Conservation (phyloP, 2,329 filamentous ascomycete species). For the Aspergillus ustus region DNA sequence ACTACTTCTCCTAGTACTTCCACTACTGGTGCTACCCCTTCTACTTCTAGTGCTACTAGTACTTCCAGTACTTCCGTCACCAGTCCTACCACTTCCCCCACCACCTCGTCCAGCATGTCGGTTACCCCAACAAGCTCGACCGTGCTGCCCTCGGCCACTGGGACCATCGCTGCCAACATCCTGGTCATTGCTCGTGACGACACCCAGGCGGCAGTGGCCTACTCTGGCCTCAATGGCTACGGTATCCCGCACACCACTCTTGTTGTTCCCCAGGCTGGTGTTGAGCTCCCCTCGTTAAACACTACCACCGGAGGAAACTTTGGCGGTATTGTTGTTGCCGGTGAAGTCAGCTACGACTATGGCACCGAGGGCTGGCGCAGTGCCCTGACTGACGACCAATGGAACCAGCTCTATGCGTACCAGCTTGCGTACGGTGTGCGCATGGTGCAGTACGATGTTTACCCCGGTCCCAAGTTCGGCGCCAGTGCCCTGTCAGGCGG, state of each 20-base stretch:
- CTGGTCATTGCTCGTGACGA: slow-evolving; percentile 61
- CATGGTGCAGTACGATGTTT: slow-evolving; percentile 65
- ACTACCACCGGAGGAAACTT: slow-evolving; percentile 58
- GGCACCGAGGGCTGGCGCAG: slow-evolving; percentile 51
- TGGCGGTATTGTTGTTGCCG: slow-evolving; percentile 61
- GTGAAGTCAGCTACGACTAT: slow-evolving; percentile 61
- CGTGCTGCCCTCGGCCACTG: slow-evolving; percentile 22
- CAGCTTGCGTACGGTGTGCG: slow-evolving; percentile 62
- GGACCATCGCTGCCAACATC: slow-evolving; percentile 50
- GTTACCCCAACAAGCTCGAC: slow-evolving; percentile 25
- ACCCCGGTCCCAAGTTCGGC: slow-evolving; percentile 58
- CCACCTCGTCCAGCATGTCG: slow-evolving; percentile 26
- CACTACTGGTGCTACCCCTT: not conserved
- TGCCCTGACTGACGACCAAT: slow-evolving; percentile 61
- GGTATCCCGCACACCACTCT: slow-evolving; percentile 63
- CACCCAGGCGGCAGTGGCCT: slow-evolving; percentile 53
- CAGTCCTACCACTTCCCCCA: slow-evolving; percentile 10
- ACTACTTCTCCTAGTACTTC: slow-evolving; percentile 2
- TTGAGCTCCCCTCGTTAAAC: slow-evolving; percentile 58
- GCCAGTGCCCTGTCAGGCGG: slow-evolving; percentile 44
- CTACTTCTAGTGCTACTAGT: slow-evolving; percentile 6
- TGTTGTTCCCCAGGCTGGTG: slow-evolving; percentile 58
- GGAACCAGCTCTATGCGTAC: slow-evolving; percentile 61
- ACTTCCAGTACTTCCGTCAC: slow-evolving; percentile 8
- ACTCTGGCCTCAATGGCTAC: slow-evolving; percentile 62